Conservation (phyloP, 2,329 filamentous ascomycete genomes). For the Penicillium hordei region DNA sequence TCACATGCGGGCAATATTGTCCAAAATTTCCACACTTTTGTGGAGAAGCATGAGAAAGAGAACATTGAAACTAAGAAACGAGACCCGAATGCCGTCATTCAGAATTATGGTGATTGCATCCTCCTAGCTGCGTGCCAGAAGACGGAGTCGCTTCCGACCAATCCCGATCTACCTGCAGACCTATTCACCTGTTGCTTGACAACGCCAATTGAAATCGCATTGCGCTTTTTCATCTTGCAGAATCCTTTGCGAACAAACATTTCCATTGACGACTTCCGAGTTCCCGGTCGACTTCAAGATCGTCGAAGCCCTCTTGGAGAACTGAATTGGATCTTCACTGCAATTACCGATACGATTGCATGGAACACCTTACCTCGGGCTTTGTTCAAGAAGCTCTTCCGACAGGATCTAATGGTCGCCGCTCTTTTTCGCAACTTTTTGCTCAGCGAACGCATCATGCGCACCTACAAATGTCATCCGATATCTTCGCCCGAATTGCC, state of each 20-base stretch:
- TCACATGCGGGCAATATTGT: constrained; percentile 96
- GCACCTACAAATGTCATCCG: constrained; percentile 91
- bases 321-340: constrained; percentile 98
- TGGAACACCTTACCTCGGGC: constrained; percentile 92
- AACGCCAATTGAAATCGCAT: constrained; percentile 94
- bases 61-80: constrained; percentile 72
- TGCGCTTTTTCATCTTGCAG: constrained; percentile 94
- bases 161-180: constrained; percentile 88
- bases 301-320: constrained; percentile 90
- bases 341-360: constrained; percentile 97
- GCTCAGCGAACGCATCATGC: constrained; percentile 92
- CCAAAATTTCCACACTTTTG: constrained; percentile 88
- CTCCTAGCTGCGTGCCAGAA: constrained; percentile 88
- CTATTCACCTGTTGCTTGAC: constrained; percentile 95
- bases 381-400: constrained; percentile 93
- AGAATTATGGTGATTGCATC: constrained; percentile 79
- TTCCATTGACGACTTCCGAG: constrained; percentile 77
- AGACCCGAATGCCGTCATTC: constrained; percentile 66
- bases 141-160: constrained; percentile 91
- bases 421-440: constrained; percentile 95
- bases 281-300: constrained; percentile 89
- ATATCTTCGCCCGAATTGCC: constrained; percentile 90
- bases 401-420: constrained; percentile 98
- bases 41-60: constrained; percentile 91
- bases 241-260: constrained; percentile 71